These are phyloP conservation scores for Mycena leptocephala DNA, from an alignment of 768 basidiomycete genomes.

Conservation along the genomic window DNA sequence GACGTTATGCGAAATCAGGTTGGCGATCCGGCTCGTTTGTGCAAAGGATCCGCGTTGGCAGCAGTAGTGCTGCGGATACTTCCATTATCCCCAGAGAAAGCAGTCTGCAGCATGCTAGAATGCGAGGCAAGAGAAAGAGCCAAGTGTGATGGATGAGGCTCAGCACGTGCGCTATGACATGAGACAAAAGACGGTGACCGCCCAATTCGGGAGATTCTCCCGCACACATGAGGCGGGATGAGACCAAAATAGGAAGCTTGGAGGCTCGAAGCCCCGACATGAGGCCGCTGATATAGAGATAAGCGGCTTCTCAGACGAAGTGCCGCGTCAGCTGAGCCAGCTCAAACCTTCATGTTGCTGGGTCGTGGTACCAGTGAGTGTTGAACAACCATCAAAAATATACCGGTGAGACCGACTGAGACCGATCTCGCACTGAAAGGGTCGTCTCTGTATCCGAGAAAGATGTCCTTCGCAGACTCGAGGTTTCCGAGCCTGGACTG, in stretches of 20 bases:
- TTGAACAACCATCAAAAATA: conserved; percentile 6
- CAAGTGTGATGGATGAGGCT: not conserved
- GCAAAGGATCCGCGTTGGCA: too few species aligned
- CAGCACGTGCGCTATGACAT: conserved; percentile 6
- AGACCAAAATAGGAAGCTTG: conserved; percentile 17
- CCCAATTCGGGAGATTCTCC: conserved; percentile 28
- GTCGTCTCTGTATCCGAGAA: not conserved
- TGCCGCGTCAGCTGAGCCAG: conserved; percentile 25
- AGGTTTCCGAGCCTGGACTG: not conserved
- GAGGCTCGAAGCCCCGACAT: conserved; percentile 20
- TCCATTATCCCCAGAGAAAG: too few species aligned
- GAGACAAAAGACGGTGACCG: not conserved
- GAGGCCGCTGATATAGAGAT: conserved; percentile 23
- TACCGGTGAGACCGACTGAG: not conserved
- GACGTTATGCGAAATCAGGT: not conserved
- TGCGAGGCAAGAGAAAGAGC: not conserved
- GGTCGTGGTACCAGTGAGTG: not conserved
- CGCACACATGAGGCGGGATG: conserved; percentile 32
- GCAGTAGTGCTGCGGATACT: not conserved
- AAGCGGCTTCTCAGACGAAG: conserved; percentile 7
- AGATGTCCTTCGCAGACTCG: not conserved
- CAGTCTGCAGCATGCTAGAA: not conserved
- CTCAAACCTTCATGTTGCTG: not conserved
- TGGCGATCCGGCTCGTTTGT: not conserved
- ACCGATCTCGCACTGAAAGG: not conserved